Base-by-base conservation (phyloP, 208 protist species). In the Crithidia bombi region DNA sequence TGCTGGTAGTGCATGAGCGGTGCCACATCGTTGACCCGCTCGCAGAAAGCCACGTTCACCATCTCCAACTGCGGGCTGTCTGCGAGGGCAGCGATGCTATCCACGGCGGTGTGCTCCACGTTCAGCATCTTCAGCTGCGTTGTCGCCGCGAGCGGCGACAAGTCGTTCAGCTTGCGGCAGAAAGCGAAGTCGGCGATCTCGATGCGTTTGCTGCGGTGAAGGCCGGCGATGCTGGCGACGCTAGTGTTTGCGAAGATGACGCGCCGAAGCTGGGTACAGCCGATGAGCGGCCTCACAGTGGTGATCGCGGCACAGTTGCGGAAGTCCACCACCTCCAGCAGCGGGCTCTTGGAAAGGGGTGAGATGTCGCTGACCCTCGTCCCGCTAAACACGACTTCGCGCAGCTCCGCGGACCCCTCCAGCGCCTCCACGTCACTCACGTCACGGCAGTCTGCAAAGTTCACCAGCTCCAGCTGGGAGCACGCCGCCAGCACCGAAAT, bases 101-200 rank as follows among this genome's bases (percentile, higher is more conserved):
- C 25, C 30, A 62, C 54, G 23, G 52, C 35, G 21, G 65, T 55
- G 38, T 38, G 55, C 30, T 62, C 65, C 3, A 62, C 51, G 36
- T 70, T 49, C 14, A 51, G 35, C 12, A 23, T 38, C 38, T 43
- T 47, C 52, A 62, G 30, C 25, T 59, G 12, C 12, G 65, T 43
- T 0, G 30, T 41, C 0, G 6, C 65, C 19, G 23, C n/a, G 14
- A 62, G 49, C 7, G 43, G 52, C 28, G 41, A 54, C 39, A 70
- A 41, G 28, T 61, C 54, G 5, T 10, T 49, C 25, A 62, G 41
- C 4, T 21, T 35, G 26, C 23, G 19, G 65, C 65, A 70, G 41
- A 62, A 52, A 41, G 54, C 54, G 30, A 62, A 70, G 52, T 62
- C 65, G 41, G 65, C 30, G 3, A 70, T n/a, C 51, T 62, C 52